Percentiles rank a stretch among this genome's conserved stretches.
phyloP scores from a whole-genome alignment of 2,329 filamentous ascomycete species.

The Cladobotryum protrusum region DNA sequence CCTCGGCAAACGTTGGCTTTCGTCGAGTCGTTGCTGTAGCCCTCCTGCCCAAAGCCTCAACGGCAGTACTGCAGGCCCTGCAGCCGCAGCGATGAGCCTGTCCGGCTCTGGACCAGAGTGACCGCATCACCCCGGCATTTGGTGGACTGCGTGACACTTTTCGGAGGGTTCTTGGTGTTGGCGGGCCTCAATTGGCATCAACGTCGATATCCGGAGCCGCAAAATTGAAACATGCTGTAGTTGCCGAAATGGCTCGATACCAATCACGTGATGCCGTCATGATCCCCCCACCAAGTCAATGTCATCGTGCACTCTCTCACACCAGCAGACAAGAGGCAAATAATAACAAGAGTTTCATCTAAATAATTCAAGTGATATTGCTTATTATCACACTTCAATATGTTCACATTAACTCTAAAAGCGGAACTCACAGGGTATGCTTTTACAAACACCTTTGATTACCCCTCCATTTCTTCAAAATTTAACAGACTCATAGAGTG shows the following conservation, averaged over 20 bases:
- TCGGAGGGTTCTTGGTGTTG: not conserved
- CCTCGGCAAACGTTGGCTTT: conserved; percentile 44
- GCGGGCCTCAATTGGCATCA: conserved; percentile 6
- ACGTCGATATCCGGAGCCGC: not conserved
- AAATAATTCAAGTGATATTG: not conserved
- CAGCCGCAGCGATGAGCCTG: conserved; percentile 59
- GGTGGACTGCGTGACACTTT: not conserved
- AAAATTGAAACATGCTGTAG: conserved; percentile 10
- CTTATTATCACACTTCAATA: conserved; percentile 25
- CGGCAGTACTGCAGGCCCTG: conserved; percentile 50
- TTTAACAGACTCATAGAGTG: conserved; percentile 54
- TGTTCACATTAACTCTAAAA: conserved; percentile 61
- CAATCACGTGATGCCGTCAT: conserved; percentile 7
- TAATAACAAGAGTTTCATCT: no score
- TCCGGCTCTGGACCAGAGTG: conserved; percentile 60
- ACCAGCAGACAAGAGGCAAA: not conserved
- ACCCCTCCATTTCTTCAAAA: conserved; percentile 4
- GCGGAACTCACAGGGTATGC: conserved; percentile 64
- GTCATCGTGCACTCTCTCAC: conserved; percentile 2
- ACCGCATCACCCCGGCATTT: conserved; percentile 52
- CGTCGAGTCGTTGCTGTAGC: conserved; percentile 43
- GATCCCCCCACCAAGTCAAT: not conserved
- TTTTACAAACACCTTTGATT: not conserved
- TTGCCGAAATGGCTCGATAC: conserved; percentile 1
- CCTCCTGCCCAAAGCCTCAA: conserved; percentile 43